Evolutionary conservation across 345 rosid genomes (phyloP).

Genomic region (Orychophragmus violaceus): DNA sequence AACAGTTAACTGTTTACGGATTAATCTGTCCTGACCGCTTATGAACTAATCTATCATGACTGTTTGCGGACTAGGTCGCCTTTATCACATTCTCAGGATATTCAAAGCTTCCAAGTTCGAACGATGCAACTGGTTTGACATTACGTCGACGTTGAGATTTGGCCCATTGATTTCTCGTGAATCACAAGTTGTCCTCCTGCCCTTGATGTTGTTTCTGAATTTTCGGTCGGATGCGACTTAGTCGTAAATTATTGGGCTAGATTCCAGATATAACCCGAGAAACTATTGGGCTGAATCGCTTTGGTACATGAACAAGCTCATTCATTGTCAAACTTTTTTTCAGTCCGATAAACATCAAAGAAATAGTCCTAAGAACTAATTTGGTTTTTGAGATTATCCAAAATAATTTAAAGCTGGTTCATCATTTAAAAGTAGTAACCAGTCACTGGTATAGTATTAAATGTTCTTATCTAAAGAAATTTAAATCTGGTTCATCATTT

Average conservation of each 20-base stretch:
- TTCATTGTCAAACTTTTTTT: background rate
- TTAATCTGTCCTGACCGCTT: too few species aligned
- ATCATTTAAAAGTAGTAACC: too few species aligned
- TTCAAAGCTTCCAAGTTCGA: background rate
- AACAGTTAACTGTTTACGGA: too few species aligned
- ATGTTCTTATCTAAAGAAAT: too few species aligned
- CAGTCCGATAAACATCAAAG: background rate
- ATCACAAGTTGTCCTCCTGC: too few species aligned
- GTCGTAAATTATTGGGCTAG: background rate
- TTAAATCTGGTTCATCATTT: too few species aligned
- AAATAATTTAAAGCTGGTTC: background rate
- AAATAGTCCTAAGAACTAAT: background rate
- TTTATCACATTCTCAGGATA: too few species aligned
- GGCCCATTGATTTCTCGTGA: background rate
- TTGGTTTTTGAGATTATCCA: background rate
- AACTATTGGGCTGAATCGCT: background rate
- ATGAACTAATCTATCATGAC: too few species aligned
- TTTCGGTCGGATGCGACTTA: background rate
- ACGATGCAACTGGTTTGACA: background rate
- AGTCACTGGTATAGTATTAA: too few species aligned
- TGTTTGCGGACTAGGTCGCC: too few species aligned
- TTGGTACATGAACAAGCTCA: background rate
- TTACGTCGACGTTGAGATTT: background rate
- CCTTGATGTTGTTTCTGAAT: background rate
- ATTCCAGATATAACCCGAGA: background rate